These are phyloP conservation scores for Sclerospora graminicola DNA, from an alignment of 352 stramenopile genomes.

Conservation along the genomic window DNA sequence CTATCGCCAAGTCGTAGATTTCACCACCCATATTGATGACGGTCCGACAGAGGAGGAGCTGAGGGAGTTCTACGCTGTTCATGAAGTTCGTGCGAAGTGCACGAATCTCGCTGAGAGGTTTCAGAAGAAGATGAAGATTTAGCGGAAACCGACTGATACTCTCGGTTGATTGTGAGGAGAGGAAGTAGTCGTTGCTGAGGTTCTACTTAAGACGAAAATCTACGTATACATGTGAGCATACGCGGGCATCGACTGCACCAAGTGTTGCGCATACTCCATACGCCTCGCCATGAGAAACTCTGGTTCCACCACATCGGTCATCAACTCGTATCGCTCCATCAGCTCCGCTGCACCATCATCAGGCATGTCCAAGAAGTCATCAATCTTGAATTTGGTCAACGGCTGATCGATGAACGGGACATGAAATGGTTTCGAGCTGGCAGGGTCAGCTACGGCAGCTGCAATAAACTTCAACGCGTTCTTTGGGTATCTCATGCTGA, in stretches of 20 bases:
- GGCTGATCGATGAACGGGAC: slow-evolving; percentile 3
- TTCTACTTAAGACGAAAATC: no score
- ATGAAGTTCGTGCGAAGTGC: no score
- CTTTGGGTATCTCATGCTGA: slow-evolving; percentile 16
- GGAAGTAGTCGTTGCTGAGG: no score
- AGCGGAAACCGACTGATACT: no score
- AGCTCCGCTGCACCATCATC: slow-evolving; percentile 8
- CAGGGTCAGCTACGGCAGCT: not conserved
- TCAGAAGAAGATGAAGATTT: no score
- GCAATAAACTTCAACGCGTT: slow-evolving; percentile 18
- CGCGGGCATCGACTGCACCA: slow-evolving; percentile 15
- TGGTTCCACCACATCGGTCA: slow-evolving; percentile 7
- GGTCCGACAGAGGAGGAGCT: no score
- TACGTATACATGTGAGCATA: slow-evolving; percentile 20
- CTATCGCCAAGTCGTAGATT: no score
- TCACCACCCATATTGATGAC: no score
- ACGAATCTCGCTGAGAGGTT: no score
- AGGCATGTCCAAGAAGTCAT: slow-evolving; percentile 7
- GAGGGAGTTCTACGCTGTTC: no score
- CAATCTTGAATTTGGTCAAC: slow-evolving; percentile 7
- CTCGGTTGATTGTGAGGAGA: no score
- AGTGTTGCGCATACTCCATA: slow-evolving; percentile 19
- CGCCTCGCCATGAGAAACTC: slow-evolving; percentile 16
- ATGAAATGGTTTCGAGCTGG: not conserved
- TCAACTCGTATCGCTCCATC: slow-evolving; percentile 13